Evolutionary conservation across 768 basidiomycete genomes (phyloP).

Genomic region (Chalciporus sphaerocephalus): DNA sequence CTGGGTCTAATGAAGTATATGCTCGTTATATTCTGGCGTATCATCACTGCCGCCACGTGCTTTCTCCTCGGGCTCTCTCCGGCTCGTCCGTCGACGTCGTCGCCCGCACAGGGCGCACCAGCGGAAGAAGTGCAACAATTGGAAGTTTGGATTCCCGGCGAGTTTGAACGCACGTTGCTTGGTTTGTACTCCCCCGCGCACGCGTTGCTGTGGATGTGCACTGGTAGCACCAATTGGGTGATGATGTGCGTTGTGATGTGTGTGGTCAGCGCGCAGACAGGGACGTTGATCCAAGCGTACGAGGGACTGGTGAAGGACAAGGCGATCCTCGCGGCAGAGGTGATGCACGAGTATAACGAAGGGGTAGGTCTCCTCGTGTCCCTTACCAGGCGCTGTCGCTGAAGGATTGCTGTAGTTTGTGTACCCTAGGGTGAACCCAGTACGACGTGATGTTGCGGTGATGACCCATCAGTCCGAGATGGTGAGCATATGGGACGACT

Average conservation of each 20-base stretch:
- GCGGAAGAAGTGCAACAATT: conserved; percentile 65
- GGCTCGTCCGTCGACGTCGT: conserved; percentile 33
- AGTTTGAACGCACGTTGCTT: conserved; percentile 66
- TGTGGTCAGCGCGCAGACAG: conserved; percentile 59
- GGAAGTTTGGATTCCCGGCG: conserved; percentile 73
- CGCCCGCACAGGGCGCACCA: conserved; percentile 34
- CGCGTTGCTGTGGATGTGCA: conserved; percentile 67
- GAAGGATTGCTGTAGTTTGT: conserved; percentile 58
- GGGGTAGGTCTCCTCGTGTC: conserved; percentile 44
- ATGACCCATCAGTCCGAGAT: conserved; percentile 86
- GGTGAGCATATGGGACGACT: conserved; percentile 53
- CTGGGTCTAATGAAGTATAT: conserved; percentile 30
- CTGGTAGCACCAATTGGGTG: conserved; percentile 72
- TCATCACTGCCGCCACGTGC: conserved; percentile 54
- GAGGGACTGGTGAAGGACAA: conserved; percentile 68
- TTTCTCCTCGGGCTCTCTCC: conserved; percentile 63
- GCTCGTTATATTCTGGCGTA: conserved; percentile 42
- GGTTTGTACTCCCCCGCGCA: conserved; percentile 78
- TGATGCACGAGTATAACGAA: conserved; percentile 80
- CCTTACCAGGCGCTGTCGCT: background rate
- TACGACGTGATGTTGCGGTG: conserved; percentile 72
- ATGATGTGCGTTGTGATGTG: conserved; percentile 66
- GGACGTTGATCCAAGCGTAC: conserved; percentile 39
- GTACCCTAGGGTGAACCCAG: conserved; percentile 71
- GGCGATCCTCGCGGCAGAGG: conserved; percentile 70